phyloP scores from a whole-genome alignment of 2,329 filamentous ascomycete species.

The Aspergillus cejpii region DNA sequence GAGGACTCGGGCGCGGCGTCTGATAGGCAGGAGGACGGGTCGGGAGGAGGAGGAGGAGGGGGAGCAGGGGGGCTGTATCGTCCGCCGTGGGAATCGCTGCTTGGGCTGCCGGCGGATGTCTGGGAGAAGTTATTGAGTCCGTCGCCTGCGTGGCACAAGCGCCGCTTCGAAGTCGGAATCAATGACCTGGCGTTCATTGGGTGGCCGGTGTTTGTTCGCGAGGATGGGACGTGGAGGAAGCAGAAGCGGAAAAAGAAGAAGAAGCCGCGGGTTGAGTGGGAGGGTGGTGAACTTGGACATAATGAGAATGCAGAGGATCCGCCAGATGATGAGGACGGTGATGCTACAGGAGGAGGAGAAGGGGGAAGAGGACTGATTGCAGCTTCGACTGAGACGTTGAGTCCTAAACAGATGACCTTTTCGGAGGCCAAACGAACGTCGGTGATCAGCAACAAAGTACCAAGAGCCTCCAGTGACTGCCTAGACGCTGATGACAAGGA shows the following conservation, averaged over 20 bases:
- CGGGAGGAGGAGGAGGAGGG: constrained; percentile 16
- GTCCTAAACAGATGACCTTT: constrained; percentile 17
- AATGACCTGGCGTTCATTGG: constrained; percentile 75
- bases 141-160: constrained; percentile 68
- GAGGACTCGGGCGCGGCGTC: constrained; percentile 27
- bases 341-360: background rate
- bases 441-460: constrained; percentile 17
- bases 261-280: constrained; percentile 29
- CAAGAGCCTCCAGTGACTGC: constrained; percentile 19
- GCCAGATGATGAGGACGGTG: constrained; percentile 27
- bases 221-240: constrained; percentile 71
- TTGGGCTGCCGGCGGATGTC: constrained; percentile 67
- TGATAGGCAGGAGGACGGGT: constrained; percentile 25
- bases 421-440: constrained; percentile 22
- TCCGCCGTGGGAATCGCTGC: constrained; percentile 53
- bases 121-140: constrained; percentile 76
- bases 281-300: constrained; percentile 32
- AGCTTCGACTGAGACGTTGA: constrained; percentile 26
- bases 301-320: constrained; percentile 33
- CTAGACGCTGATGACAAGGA: constrained; percentile 41
- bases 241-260: constrained; percentile 47
- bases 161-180: constrained; percentile 71
- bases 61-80: constrained; percentile 19
- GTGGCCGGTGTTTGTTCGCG: constrained; percentile 73
- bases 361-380: constrained; percentile 23